These are phyloP conservation scores for Nakaseomyces uthaithaninus DNA, from an alignment of 1,139 yeast genomes.

Conservation along the genomic window DNA sequence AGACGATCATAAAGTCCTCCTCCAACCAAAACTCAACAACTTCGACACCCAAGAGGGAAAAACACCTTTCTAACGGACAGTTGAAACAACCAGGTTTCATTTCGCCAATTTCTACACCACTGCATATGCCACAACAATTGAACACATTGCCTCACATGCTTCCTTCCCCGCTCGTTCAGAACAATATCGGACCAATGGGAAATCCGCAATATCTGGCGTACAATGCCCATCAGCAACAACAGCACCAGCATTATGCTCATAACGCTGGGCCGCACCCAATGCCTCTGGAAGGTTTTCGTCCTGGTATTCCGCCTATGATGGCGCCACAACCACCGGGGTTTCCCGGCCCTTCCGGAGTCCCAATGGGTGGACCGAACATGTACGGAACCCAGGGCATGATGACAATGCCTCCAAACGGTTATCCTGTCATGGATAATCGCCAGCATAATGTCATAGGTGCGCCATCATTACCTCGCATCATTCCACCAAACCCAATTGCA, in stretches of 20 bases:
- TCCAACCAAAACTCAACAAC: neutral
- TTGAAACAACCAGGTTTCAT: slow-evolving; percentile 2
- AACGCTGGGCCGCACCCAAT: neutral
- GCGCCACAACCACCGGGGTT: slow-evolving; percentile 3
- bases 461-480: slow-evolving; percentile 3
- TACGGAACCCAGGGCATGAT: neutral
- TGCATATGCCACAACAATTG: slow-evolving; percentile 13
- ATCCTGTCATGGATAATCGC: slow-evolving; percentile 8
- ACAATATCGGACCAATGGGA: slow-evolving; percentile 1
- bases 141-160: slow-evolving; percentile 7
- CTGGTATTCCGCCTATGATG: slow-evolving; percentile 2
- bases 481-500: slow-evolving; percentile 4
- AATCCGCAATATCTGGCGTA: slow-evolving; percentile 9
- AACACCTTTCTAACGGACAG: neutral
- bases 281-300: neutral
- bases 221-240: slow-evolving; percentile 10
- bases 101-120: slow-evolving; percentile 13
- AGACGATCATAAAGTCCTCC: slow-evolving; percentile 1
- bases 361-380: slow-evolving; percentile 3
- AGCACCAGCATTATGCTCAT: slow-evolving; percentile 1
- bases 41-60: slow-evolving; percentile 1
- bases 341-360: neutral
- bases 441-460: neutral
- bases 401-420: slow-evolving; percentile 7
- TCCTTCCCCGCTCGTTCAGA: neutral